Evolutionary conservation across 306 rosid genomes (phyloP), one percentile per base, ranked within the genome.

Genomic region (Pueraria montana): DNA sequence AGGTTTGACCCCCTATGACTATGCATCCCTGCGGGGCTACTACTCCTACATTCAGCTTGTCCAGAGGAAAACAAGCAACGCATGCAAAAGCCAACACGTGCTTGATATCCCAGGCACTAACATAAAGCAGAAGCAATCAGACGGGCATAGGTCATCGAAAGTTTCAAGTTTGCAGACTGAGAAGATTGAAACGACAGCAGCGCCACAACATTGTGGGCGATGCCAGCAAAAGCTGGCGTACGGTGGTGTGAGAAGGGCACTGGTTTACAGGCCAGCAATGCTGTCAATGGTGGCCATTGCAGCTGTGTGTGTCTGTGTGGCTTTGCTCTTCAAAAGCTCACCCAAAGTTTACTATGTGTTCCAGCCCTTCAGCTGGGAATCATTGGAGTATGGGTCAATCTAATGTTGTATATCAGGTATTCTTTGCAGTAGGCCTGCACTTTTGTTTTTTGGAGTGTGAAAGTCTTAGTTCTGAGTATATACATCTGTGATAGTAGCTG

Each of bases 231-330:
- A 87, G 76, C 74, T 81, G 82, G 86, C 70, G 2, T 87, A 86
- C 14, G 79, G 92, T 34, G 81, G 78, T 36, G 20, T 34, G 24
- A 87, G 90, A 27, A 87, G 85, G 8, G 89, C 98, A n/a, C 80
- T 89, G 76, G 88, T 92, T 62, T 93, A 93, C 86, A 83, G 94
- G 84, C 98, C 98, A 0, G 98, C 94, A 48, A 88, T 95, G 96
- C 92, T 95, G 16, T 95, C 98, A 1, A 91, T 95, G 98, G 94
- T 95, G 36, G 92, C 94, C 75, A 91, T 95, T 75, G 98, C 98
- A 21, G 97, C 98, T 12, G 96, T 95, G 4, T 95, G 98, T 82
- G 98, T 95, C 14, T 95, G 98, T 27, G 98, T 91, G 64, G 98
- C 98, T n/a, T 88, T 95, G 82, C 94, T 95, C 74, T 95, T 95